Evolutionary conservation across 345 rosid species (phyloP).

Genomic region (Corymbia maculata): DNA sequence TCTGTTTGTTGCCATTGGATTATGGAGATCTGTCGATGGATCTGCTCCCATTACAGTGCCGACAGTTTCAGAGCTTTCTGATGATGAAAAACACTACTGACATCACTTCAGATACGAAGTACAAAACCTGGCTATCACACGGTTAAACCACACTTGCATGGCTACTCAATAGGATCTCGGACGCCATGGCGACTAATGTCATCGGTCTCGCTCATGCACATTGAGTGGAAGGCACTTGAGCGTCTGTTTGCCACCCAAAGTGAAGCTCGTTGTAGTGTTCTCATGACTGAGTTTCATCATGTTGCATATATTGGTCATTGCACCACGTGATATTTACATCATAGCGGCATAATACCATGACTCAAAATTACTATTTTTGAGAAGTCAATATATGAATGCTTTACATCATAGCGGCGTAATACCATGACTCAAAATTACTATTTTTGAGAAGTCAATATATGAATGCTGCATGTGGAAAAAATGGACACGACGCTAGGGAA

Average conservation of each 20-base stretch:
- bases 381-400: too few relatives aligned
- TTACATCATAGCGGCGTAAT: background rate
- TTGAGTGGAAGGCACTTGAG: background rate
- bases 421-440: background rate
- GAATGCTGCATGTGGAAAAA: accelerated
- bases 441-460: background rate
- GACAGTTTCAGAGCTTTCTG: background rate
- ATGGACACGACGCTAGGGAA: background rate
- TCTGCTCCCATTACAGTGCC: background rate
- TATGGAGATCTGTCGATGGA: background rate
- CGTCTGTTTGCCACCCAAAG: background rate
- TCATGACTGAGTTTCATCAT: background rate
- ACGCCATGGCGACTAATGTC: background rate
- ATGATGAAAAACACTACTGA: background rate
- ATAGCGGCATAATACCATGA: background rate
- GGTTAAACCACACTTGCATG: background rate
- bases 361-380: background rate
- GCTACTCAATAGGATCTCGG: background rate
- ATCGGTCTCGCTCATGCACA: background rate
- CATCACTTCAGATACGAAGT: background rate
- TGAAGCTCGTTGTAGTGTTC: background rate
- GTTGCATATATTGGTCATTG: background rate
- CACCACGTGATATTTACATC: background rate
- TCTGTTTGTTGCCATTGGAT: background rate
- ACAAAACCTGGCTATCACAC: background rate